Conservation (phyloP, 148 eudicot genomes). For the Rheum nobile region DNA sequence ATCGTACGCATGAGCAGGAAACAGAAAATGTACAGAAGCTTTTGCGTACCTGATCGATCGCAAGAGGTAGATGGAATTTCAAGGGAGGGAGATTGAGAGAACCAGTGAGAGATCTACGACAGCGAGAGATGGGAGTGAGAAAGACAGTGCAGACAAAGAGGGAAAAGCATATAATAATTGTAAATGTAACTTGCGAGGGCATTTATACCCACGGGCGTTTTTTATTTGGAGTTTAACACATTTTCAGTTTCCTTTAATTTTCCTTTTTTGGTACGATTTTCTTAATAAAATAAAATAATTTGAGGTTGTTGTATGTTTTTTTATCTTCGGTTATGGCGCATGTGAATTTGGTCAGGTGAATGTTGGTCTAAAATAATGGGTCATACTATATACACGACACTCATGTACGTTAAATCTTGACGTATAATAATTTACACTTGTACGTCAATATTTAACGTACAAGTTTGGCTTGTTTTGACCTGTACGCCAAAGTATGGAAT, state of each 20-base stretch:
- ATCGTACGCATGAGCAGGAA: background rate
- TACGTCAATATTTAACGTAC: too few relatives aligned
- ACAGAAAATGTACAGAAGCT: background rate
- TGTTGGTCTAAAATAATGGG: background rate
- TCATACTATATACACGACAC: too few relatives aligned
- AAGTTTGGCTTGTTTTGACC: too few relatives aligned
- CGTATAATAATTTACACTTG: too few relatives aligned
- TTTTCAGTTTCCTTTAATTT: background rate
- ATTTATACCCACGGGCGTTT: background rate
- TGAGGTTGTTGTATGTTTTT: background rate
- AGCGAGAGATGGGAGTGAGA: background rate
- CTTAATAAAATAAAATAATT: background rate
- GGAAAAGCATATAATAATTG: background rate
- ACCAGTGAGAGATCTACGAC: constrained; percentile 5
- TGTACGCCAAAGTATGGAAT: too few relatives aligned
- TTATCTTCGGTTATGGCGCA: background rate
- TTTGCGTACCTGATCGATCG: constrained; percentile 1
- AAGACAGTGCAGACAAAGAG: background rate
- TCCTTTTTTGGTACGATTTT: too few relatives aligned
- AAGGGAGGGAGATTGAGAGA: background rate
- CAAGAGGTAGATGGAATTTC: background rate
- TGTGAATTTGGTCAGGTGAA: background rate
- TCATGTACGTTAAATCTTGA: too few relatives aligned
- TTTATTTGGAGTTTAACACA: background rate
- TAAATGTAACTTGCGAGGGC: background rate